Evolutionary conservation across 352 stramenopile genomes (phyloP), one percentile per base, ranked within the genome.

Genomic region (Pythium apleroticum): DNA sequence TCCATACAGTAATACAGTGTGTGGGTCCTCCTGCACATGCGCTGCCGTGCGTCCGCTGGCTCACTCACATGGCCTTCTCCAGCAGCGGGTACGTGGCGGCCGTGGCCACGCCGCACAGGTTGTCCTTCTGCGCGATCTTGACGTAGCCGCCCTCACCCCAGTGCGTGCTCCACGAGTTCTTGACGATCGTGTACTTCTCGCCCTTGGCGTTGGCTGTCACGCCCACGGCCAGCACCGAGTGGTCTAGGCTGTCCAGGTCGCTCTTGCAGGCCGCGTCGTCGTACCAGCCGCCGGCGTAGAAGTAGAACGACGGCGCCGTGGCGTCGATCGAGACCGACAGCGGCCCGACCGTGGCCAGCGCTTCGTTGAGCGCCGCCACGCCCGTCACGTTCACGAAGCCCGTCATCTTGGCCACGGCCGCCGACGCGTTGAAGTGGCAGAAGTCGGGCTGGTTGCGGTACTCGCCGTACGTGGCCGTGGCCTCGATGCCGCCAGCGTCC

Each of bases 31-130:
- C 37, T 46, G 17, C 37, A 39, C 33, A 39, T 4, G 33, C 33
- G 33, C 15, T 15, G 12, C 14, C 35, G n/a, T n/a, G n/a, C n/a
- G 4, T 12, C 35, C 14, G 35, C 35, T 19, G 35, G 10, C 37
- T 24, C 41, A 56, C 17, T 67, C 37, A n/a, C n/a, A n/a, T n/a
- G 12, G 19, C 35, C 59, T 65, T 67, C 28, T 63, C 77, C 53
- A 97, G 73, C 46, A 94, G 64, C 14, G 88, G 88, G 65, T 96
- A 97, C 14, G 78, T 93, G 0, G 91, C 84, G 19, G 82, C 75
- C 0, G 88, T 98, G 46, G 97, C 86, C 48, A 99, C 95, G 20
- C 97, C 96, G 69, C 97, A 99, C 6, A 97, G 89, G 60, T 99
- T 99, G 60, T 96, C 72, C 60, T 96, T 94, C 68, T 96, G 89